phyloP scores from a whole-genome alignment of 2,329 filamentous ascomycete species.

The Pseudocercospora eumusae region DNA sequence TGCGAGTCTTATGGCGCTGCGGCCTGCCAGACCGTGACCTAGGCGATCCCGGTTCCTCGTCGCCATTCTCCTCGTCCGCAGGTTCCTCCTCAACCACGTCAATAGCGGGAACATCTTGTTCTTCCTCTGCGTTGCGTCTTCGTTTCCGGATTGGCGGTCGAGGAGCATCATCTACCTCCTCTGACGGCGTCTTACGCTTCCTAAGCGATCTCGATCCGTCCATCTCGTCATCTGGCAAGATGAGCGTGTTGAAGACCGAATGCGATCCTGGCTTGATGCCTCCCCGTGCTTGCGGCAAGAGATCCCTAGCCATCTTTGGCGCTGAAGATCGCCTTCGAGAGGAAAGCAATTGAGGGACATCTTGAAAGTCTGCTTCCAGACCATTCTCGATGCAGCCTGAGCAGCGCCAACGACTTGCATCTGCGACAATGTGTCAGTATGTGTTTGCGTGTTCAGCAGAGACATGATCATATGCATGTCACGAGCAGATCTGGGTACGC shows the following conservation, averaged over 20 bases:
- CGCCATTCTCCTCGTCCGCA: constrained; percentile 23
- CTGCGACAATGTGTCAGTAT: constrained; percentile 44
- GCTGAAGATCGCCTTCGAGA: constrained; percentile 60
- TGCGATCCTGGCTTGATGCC: constrained; percentile 68
- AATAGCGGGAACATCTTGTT: constrained; percentile 38
- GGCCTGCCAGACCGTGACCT: constrained; percentile 45
- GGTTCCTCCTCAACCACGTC: constrained; percentile 31
- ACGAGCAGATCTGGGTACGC: constrained; percentile 41
- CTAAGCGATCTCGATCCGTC: constrained; percentile 76
- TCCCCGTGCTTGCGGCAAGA: constrained; percentile 69
- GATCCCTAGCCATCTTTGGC: constrained; percentile 65
- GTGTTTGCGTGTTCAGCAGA: constrained; percentile 24
- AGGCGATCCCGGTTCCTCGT: constrained; percentile 31
- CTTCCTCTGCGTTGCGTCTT: constrained; percentile 38
- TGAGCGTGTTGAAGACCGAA: constrained; percentile 73
- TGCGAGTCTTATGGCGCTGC: constrained; percentile 57
- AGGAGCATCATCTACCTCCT: constrained; percentile 53
- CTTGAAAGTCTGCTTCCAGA: constrained; percentile 42
- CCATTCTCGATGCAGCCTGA: constrained; percentile 57
- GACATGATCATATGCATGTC: constrained; percentile 15
- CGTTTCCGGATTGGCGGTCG: constrained; percentile 46
- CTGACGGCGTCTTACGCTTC: constrained; percentile 74
- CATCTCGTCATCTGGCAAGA: constrained; percentile 70
- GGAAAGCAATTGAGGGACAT: constrained; percentile 40
- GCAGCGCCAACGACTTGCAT: constrained; percentile 64